A percentile compares a stretch with the other conserved stretches of the same genome.
Conservation (phyloP, 148 eudicot species). For the Amaranthus hypochondriacus region DNA sequence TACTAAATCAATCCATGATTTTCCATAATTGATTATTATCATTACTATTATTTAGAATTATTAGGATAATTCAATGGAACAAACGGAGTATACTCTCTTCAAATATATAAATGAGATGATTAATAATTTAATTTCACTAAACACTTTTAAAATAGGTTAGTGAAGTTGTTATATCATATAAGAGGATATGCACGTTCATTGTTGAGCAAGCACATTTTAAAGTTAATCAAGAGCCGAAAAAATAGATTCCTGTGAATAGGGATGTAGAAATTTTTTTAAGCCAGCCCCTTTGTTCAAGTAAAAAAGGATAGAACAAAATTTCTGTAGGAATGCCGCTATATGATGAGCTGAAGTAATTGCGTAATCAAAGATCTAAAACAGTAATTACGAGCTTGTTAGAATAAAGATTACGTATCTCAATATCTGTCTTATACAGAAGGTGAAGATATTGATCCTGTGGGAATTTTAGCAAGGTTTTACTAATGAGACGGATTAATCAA, state of each 20-base stretch:
- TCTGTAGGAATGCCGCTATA: constrained; percentile 6
- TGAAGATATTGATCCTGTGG: not conserved
- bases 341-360: constrained; percentile 20
- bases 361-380: constrained; percentile 11
- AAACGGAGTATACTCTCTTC: too few species aligned
- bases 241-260: constrained; percentile 1
- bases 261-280: not conserved
- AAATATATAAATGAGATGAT: too few species aligned
- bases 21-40: too few species aligned
- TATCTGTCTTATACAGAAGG: constrained; percentile 2
- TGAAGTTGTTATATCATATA: too few species aligned
- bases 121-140: too few species aligned
- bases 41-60: too few species aligned
- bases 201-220: too few species aligned
- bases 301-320: constrained; percentile 5
- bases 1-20: too few species aligned
- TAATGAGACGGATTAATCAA: not conserved
- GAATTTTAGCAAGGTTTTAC: constrained; percentile 3
- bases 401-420: not conserved
- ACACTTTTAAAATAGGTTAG: too few species aligned
- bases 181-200: too few species aligned
- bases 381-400: not conserved
- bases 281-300: constrained; percentile 10
- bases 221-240: too few species aligned
- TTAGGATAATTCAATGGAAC: too few species aligned